phyloP scores from a whole-genome alignment of 495 filamentous ascomycete species.

The Podospora appendiculata region DNA sequence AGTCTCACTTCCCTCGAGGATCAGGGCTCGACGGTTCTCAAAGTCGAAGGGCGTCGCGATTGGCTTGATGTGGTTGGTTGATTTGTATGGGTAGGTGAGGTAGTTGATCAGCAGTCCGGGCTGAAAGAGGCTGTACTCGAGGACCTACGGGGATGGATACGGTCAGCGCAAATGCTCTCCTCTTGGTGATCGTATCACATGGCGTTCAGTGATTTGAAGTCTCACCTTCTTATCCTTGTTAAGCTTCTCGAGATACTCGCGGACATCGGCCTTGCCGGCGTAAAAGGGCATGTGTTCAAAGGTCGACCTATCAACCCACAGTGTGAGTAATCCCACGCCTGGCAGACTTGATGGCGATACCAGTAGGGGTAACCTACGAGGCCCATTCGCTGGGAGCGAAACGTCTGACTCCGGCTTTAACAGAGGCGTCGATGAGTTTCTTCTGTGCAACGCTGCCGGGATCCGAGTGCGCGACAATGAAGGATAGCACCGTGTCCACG shows the following conservation, averaged over 20 bases:
- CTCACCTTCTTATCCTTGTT: slow-evolving; percentile 40
- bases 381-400: slow-evolving; percentile 46
- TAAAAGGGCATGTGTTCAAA: slow-evolving; percentile 29
- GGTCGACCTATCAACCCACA: background rate
- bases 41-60: slow-evolving; percentile 38
- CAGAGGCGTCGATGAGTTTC: slow-evolving; percentile 44
- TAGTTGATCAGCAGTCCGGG: slow-evolving; percentile 50
- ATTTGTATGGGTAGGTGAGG: slow-evolving; percentile 40
- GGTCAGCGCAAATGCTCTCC: no score
- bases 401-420: slow-evolving; percentile 45
- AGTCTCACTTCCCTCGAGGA: slow-evolving; percentile 41
- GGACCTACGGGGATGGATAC: background rate
- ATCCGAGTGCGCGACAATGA: slow-evolving; percentile 33
- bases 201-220: background rate
- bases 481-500: slow-evolving; percentile 49
- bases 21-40: slow-evolving; percentile 38
- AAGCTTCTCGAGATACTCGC: slow-evolving; percentile 42
- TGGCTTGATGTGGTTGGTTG: slow-evolving; percentile 37
- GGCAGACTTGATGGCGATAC: background rate
- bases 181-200: slow-evolving; percentile 11
- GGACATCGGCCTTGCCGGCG: slow-evolving; percentile 37
- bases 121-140: slow-evolving; percentile 46
- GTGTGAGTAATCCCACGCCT: no score
- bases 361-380: slow-evolving; percentile 11
- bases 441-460: slow-evolving; percentile 29